These are phyloP conservation scores for Xylaria sp. DNA, from an alignment of 2,329 filamentous ascomycete species.

Conservation along the genomic window DNA sequence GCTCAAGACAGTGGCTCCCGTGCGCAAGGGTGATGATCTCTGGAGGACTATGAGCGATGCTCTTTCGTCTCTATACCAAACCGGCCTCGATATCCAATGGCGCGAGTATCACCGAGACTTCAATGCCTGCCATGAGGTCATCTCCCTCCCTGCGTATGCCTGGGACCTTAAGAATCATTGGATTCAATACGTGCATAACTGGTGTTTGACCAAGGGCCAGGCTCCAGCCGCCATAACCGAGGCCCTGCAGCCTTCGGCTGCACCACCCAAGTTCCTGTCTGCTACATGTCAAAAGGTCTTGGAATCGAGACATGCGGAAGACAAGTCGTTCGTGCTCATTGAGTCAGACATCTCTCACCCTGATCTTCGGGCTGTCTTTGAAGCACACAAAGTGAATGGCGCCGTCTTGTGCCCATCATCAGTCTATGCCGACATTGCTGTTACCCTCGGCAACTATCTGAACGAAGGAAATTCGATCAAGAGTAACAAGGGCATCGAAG, in stretches of 20 bases:
- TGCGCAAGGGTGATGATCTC: conserved; percentile 15
- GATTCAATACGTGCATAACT: conserved; percentile 57
- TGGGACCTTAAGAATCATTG: conserved; percentile 68
- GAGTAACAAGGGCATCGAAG: conserved; percentile 51
- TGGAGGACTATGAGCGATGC: conserved; percentile 56
- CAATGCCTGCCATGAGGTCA: conserved; percentile 56
- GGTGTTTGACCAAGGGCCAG: conserved; percentile 66
- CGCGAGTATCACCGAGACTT: conserved; percentile 63
- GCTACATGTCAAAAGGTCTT: neutral
- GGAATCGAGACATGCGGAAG: conserved; percentile 39
- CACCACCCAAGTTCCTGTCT: conserved; percentile 1
- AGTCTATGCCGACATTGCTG: conserved; percentile 65
- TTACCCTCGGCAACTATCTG: conserved; percentile 61
- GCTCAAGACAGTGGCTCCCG: neutral
- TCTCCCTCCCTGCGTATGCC: conserved; percentile 63
- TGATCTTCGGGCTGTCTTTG: conserved; percentile 59
- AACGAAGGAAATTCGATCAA: conserved; percentile 50
- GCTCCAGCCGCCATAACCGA: conserved; percentile 35
- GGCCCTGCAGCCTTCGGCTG: neutral
- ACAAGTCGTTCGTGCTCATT: conserved; percentile 50
- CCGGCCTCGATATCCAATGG: conserved; percentile 54
- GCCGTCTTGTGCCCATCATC: conserved; percentile 45
- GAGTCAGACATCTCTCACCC: conserved; percentile 61
- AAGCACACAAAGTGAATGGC: conserved; percentile 42
- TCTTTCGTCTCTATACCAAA: conserved; percentile 53